phyloP scores from a whole-genome alignment of 371 early-diverging fungal genomes.

The Lichtheimia hyalospora region DNA sequence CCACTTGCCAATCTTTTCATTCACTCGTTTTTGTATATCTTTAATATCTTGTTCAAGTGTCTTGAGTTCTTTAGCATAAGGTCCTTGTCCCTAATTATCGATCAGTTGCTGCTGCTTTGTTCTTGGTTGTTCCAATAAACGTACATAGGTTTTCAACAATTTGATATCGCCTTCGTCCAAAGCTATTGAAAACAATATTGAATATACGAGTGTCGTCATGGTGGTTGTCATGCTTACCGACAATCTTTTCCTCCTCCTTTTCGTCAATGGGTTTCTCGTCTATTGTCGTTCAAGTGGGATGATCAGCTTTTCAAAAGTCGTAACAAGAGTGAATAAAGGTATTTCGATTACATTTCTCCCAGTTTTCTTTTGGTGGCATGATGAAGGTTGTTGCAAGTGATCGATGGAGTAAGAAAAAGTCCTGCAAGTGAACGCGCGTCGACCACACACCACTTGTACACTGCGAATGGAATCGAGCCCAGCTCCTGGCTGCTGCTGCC shows the following conservation, averaged over 20 bases:
- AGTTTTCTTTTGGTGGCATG: conserved; percentile 74
- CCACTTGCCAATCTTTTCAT: conserved; percentile 90
- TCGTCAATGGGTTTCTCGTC: conserved; percentile 83
- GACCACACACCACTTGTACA: not conserved
- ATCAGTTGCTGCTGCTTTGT: not conserved
- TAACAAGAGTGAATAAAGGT: no score
- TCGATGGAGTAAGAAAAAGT: conserved; percentile 3
- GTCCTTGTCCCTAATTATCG: conserved; percentile 87
- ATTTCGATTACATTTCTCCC: conserved; percentile 92
- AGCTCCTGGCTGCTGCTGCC: no score
- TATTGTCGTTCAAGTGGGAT: conserved; percentile 23
- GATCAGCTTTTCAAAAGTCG: not conserved
- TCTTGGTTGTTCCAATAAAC: not conserved
- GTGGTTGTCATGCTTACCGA: conserved; percentile 56
- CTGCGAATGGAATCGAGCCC: no score
- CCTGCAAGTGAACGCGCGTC: conserved; percentile 8
- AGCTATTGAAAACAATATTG: conserved; percentile 38
- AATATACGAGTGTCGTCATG: not conserved
- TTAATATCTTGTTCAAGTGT: conserved; percentile 90
- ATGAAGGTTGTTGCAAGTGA: conserved; percentile 1
- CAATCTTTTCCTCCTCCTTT: conserved; percentile 83
- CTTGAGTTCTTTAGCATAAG: conserved; percentile 93
- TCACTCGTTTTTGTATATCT: conserved; percentile 94
- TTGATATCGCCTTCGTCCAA: conserved; percentile 98
- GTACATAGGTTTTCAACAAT: conserved; percentile 88